A percentile compares a stretch with the other conserved stretches of the same genome.
Evolutionary conservation across 345 rosid species (phyloP).

Genomic region (Euphorbia tirucalli): DNA sequence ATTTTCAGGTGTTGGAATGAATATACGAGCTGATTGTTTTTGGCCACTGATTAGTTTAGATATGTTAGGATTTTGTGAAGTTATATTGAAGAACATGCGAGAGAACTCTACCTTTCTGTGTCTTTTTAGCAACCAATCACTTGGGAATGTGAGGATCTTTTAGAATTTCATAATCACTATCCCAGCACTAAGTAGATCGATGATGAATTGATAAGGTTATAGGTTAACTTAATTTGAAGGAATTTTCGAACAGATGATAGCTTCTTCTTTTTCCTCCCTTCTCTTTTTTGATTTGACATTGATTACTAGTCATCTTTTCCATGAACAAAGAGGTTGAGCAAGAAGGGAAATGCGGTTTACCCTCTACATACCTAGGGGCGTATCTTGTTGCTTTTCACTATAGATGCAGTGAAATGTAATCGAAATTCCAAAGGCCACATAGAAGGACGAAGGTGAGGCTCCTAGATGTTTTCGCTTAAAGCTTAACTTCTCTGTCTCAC

Average conservation of each 20-base stretch:
- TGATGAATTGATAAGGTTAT: background rate
- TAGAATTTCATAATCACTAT: background rate
- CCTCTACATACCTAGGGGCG: background rate
- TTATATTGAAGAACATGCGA: background rate
- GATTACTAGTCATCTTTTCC: background rate
- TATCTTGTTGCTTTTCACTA: background rate
- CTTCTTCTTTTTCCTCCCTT: background rate
- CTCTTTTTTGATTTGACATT: no score
- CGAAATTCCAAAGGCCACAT: no score
- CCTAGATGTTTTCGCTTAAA: no score
- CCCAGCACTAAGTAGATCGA: background rate
- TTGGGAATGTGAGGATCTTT: background rate
- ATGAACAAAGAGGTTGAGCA: background rate
- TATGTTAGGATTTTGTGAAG: background rate
- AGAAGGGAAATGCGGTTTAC: background rate
- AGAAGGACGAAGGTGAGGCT: no score
- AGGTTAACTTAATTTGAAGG: background rate
- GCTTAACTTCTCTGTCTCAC: no score
- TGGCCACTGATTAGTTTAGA: background rate
- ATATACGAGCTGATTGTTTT: background rate
- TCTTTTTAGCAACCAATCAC: background rate
- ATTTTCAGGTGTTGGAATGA: background rate
- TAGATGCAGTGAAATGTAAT: background rate
- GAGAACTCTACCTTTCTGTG: background rate
- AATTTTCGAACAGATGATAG: background rate